Conservation (phyloP, 345 rosid genomes). For the Aurinia saxatilis region DNA sequence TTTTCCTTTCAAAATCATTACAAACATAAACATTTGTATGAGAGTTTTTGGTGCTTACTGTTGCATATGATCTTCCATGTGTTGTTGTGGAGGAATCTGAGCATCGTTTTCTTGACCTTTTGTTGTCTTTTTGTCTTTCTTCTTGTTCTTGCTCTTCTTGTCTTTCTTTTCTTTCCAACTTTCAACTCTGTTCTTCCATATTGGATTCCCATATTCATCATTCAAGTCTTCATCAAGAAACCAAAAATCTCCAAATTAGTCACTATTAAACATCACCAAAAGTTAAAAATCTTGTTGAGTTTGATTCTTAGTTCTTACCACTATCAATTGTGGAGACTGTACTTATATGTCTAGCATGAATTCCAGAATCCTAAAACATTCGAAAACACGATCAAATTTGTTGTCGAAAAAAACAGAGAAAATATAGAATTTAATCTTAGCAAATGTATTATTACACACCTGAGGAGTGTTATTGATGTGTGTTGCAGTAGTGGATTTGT, state of each 20-base stretch:
- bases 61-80: conserved; percentile 79
- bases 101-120: conserved; percentile 37
- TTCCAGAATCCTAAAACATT: conserved; percentile 56
- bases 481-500: conserved; percentile 40
- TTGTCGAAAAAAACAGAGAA: not conserved
- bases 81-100: conserved; percentile 76
- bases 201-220: conserved; percentile 83
- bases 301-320: conserved; percentile 40
- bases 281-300: not conserved
- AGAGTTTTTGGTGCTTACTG: conserved; percentile 28
- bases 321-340: conserved; percentile 85
- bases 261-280: not conserved
- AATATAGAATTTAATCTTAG: not conserved
- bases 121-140: conserved; percentile 34
- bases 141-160: conserved; percentile 59
- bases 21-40: not conserved
- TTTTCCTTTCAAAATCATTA: not conserved
- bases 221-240: conserved; percentile 50
- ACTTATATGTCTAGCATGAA: conserved; percentile 93
- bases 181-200: conserved; percentile 97
- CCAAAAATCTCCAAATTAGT: not conserved
- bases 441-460: conserved; percentile 29
- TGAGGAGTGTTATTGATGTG: conserved; percentile 40
- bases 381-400: not conserved
- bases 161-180: conserved; percentile 95